phyloP scores from a whole-genome alignment of 345 rosid genomes.

The Melaleuca alternifolia region DNA sequence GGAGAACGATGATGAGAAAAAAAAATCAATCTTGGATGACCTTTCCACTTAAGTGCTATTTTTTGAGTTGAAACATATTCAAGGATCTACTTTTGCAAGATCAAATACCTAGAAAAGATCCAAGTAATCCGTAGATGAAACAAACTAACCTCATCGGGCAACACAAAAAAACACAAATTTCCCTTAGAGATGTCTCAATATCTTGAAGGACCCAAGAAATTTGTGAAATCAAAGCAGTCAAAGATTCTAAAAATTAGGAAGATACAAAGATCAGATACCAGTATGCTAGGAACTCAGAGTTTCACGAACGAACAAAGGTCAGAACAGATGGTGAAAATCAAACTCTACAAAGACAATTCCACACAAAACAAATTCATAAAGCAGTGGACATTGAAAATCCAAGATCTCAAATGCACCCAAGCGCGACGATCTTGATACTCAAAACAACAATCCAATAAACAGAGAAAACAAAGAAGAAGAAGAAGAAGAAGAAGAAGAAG shows the following conservation, averaged over 20 bases:
- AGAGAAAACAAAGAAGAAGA: no score
- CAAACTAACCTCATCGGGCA: background rate
- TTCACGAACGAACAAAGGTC: background rate
- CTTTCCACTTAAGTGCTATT: background rate
- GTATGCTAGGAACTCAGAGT: background rate
- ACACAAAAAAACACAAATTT: background rate
- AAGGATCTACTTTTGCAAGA: background rate
- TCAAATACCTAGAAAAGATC: background rate
- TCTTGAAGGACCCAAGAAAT: background rate
- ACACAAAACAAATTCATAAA: background rate
- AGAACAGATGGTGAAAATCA: background rate
- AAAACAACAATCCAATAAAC: no score
- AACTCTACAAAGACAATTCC: background rate
- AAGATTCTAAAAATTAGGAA: background rate
- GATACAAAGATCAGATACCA: background rate
- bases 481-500: no score
- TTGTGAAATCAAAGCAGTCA: background rate
- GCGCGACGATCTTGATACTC: background rate
- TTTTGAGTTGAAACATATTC: background rate
- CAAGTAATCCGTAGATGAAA: background rate
- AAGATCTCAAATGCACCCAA: background rate
- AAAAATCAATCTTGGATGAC: background rate
- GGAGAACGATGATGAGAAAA: background rate
- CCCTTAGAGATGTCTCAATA: background rate
- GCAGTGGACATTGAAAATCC: background rate